These are phyloP conservation scores for Gloeostereum incarnatum DNA, from an alignment of 768 basidiomycete species.

Conservation along the genomic window DNA sequence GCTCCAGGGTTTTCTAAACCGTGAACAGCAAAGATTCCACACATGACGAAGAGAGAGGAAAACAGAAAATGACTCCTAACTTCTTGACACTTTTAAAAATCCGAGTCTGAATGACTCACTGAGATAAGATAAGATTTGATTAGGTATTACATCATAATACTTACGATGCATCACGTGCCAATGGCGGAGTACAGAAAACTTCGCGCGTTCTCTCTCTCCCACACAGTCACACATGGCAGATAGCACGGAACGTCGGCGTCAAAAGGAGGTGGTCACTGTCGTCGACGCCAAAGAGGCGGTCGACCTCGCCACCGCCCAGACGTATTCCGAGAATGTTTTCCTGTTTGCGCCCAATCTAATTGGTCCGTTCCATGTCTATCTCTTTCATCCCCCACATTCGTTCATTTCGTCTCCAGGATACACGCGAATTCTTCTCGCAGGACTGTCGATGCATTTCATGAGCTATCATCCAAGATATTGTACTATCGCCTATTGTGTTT, in stretches of 20 bases:
- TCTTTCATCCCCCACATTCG: slow-evolving; percentile 7
- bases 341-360: slow-evolving; percentile 97
- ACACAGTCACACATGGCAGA: slow-evolving; percentile 11
- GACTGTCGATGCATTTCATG: slow-evolving; percentile 85
- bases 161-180: slow-evolving; percentile 1
- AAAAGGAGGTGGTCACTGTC: slow-evolving; percentile 51
- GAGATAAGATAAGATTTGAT: slow-evolving; percentile 5
- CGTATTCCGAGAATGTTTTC: slow-evolving; percentile 93
- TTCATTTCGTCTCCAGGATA: slow-evolving; percentile 50
- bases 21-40: slow-evolving; percentile 86
- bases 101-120: slow-evolving; percentile 3
- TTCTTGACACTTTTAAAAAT: not conserved
- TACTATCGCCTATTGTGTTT: slow-evolving; percentile 82
- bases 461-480: slow-evolving; percentile 90
- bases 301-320: slow-evolving; percentile 78
- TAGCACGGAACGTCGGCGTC: slow-evolving; percentile 28
- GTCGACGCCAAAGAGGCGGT: slow-evolving; percentile 82
- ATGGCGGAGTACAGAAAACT: not conserved
- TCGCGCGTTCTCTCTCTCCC: not conserved
- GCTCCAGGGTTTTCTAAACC: slow-evolving; percentile 62
- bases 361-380: slow-evolving; percentile 38
- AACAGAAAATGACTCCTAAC: not conserved
- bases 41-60: slow-evolving; percentile 47
- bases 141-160: slow-evolving; percentile 1
- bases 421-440: slow-evolving; percentile 83